Percentiles rank a stretch among this genome's conserved stretches.
These are phyloP conservation scores for Colletotrichum tropicicola DNA, from an alignment of 2,329 filamentous ascomycete genomes.

Conservation along the genomic window DNA sequence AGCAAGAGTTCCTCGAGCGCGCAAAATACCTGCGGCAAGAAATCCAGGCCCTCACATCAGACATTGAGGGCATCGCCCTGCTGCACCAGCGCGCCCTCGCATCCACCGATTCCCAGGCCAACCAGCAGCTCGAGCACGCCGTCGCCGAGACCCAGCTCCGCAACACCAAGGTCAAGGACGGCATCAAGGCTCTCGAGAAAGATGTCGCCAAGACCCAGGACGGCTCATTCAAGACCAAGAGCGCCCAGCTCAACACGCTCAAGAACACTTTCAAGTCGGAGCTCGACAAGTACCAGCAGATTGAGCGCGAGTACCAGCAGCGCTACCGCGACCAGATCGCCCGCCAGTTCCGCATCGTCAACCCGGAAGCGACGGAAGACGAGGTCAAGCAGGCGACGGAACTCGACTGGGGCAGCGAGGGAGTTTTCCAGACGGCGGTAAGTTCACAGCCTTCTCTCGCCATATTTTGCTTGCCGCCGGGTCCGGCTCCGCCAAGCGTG, in stretches of 20 bases:
- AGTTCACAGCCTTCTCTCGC: conserved; percentile 41
- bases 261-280: conserved; percentile 78
- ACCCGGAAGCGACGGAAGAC: conserved; percentile 79
- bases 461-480: neutral
- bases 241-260: conserved; percentile 73
- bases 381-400: conserved; percentile 76
- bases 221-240: conserved; percentile 71
- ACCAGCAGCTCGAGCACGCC: conserved; percentile 70
- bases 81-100: conserved; percentile 78
- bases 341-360: conserved; percentile 83
- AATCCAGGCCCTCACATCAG: conserved; percentile 72
- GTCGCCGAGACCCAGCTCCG: conserved; percentile 76
- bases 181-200: conserved; percentile 79
- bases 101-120: conserved; percentile 66
- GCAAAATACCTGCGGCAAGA: conserved; percentile 73
- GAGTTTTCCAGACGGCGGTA: conserved; percentile 85
- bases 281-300: conserved; percentile 74
- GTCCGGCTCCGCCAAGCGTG: neutral
- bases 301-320: conserved; percentile 76
- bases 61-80: conserved; percentile 73
- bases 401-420: conserved; percentile 79
- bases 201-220: conserved; percentile 73
- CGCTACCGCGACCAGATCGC: conserved; percentile 81
- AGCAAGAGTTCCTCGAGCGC: conserved; percentile 74
- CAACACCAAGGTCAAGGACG: conserved; percentile 80